A percentile compares a stretch with the other conserved stretches of the same genome.
Conservation (phyloP, 768 basidiomycete species). For the Rhizopogon sp. region DNA sequence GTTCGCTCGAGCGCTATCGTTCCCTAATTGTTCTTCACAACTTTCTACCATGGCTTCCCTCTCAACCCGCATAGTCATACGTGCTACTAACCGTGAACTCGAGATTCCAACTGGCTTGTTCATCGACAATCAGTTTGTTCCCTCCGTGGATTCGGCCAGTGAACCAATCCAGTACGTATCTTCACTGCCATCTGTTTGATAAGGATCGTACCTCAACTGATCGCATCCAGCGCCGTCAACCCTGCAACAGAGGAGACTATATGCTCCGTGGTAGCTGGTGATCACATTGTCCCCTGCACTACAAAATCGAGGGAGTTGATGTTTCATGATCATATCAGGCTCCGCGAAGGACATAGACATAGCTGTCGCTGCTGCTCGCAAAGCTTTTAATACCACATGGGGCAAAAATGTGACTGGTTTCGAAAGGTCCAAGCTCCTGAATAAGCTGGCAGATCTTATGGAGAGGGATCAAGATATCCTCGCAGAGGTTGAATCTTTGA, state of each 20-base stretch:
- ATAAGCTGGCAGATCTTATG: constrained; percentile 86
- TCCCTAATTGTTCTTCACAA: background rate
- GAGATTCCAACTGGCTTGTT: constrained; percentile 79
- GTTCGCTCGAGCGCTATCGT: background rate
- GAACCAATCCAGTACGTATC: constrained; percentile 57
- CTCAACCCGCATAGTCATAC: constrained; percentile 34
- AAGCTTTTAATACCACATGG: constrained; percentile 83
- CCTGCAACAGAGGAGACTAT: constrained; percentile 77
- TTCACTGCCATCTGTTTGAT: constrained; percentile 7
- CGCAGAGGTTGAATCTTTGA: constrained; percentile 79
- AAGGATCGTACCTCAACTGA: constrained; percentile 11
- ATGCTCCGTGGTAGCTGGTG: constrained; percentile 63
- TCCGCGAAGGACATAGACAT: constrained; percentile 75
- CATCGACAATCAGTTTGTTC: constrained; percentile 86
- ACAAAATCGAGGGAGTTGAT: background rate
- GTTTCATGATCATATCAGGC: constrained; percentile 30
- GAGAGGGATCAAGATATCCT: constrained; percentile 80
- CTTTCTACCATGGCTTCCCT: constrained; percentile 39
- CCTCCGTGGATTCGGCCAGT: constrained; percentile 57
- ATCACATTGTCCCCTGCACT: background rate
- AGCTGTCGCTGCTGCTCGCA: constrained; percentile 79
- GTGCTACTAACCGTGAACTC: constrained; percentile 43
- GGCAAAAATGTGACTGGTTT: constrained; percentile 84
- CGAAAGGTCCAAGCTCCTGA: constrained; percentile 74
- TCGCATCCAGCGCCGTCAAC: constrained; percentile 58